Evolutionary conservation across 2,329 filamentous ascomycete genomes (phyloP).

Genomic region (Arachnomyces sp.): DNA sequence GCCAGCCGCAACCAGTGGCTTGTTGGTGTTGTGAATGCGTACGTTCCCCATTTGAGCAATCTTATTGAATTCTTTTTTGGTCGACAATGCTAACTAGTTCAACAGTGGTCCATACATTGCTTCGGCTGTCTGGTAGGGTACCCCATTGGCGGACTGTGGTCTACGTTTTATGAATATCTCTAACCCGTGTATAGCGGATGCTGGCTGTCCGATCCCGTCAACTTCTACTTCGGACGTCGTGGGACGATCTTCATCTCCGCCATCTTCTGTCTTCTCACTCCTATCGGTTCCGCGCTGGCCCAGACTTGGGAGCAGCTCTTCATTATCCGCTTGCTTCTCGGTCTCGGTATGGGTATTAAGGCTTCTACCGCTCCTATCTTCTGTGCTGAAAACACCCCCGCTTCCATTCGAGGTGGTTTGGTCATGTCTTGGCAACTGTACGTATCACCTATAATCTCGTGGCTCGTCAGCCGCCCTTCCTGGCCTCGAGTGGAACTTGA

Average conservation of each 20-base stretch:
- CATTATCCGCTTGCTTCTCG: slow-evolving; percentile 49
- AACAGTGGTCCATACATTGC: slow-evolving; percentile 45
- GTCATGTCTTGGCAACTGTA: slow-evolving; percentile 49
- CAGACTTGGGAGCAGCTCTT: slow-evolving; percentile 54
- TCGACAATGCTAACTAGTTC: slow-evolving; percentile 11
- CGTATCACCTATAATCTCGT: slow-evolving; percentile 23
- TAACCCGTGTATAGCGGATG: slow-evolving; percentile 40
- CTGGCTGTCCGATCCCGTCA: slow-evolving; percentile 59
- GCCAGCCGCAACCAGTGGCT: slow-evolving; percentile 46
- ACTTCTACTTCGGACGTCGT: slow-evolving; percentile 51
- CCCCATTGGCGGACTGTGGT: slow-evolving; percentile 12
- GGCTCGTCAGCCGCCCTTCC: too few relatives aligned
- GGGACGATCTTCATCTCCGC: slow-evolving; percentile 57
- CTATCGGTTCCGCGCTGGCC: slow-evolving; percentile 56
- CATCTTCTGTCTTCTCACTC: slow-evolving; percentile 57
- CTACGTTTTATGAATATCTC: slow-evolving; percentile 3
- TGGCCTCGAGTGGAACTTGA: slow-evolving; percentile 16
- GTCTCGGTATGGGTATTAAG: slow-evolving; percentile 55
- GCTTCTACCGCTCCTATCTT: slow-evolving; percentile 49
- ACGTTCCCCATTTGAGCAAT: slow-evolving; percentile 39
- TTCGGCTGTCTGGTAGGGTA: slow-evolving; percentile 38
- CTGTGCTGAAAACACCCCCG: slow-evolving; percentile 48
- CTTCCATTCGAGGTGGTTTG: slow-evolving; percentile 47
- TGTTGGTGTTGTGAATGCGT: slow-evolving; percentile 57
- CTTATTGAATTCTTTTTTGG: slow-evolving; percentile 12